These are phyloP conservation scores for Cicer chorassanicum DNA, from an alignment of 306 rosid species.

Conservation along the genomic window DNA sequence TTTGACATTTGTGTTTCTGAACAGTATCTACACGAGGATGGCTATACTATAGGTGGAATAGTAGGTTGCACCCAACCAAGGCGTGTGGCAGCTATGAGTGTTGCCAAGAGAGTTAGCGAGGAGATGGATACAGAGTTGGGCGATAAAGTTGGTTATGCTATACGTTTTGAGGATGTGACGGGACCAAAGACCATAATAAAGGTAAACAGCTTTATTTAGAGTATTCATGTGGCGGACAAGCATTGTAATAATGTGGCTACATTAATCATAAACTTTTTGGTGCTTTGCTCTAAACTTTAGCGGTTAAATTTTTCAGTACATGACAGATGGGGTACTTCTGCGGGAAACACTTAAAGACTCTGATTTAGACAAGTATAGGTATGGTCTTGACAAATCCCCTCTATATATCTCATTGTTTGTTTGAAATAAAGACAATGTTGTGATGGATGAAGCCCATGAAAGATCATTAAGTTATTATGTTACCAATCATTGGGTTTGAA, in stretches of 20 bases:
- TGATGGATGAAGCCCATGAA: too few species aligned
- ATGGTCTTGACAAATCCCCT: conserved; percentile 39
- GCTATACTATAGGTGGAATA: conserved; percentile 75
- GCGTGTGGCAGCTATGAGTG: conserved; percentile 99
- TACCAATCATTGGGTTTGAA: conserved; percentile 36
- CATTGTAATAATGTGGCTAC: not conserved
- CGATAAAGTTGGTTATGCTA: conserved; percentile 94
- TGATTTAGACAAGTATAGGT: conserved; percentile 96
- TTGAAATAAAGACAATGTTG: conserved; percentile 19
- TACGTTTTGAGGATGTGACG: conserved; percentile 97
- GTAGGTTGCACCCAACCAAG: conserved; percentile 99
- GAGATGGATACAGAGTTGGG: conserved; percentile 98
- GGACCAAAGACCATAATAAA: conserved; percentile 88
- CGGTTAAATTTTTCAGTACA: conserved; percentile 71
- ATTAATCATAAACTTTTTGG: conserved; percentile 7
- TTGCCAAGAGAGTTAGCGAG: conserved; percentile 98
- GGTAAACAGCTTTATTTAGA: conserved; percentile 51
- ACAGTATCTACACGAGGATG: conserved; percentile 95
- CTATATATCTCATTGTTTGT: conserved; percentile 16
- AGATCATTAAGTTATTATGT: too few species aligned
- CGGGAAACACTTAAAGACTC: conserved; percentile 97
- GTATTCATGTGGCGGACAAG: conserved; percentile 22
- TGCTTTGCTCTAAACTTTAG: conserved; percentile 41
- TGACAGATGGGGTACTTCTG: conserved; percentile 98
- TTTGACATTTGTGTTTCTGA: conserved; percentile 50